Evolutionary conservation across 2,329 filamentous ascomycete genomes (phyloP), one percentile per base, ranked within the genome.

Genomic region (Trichophyton schoenleinii): DNA sequence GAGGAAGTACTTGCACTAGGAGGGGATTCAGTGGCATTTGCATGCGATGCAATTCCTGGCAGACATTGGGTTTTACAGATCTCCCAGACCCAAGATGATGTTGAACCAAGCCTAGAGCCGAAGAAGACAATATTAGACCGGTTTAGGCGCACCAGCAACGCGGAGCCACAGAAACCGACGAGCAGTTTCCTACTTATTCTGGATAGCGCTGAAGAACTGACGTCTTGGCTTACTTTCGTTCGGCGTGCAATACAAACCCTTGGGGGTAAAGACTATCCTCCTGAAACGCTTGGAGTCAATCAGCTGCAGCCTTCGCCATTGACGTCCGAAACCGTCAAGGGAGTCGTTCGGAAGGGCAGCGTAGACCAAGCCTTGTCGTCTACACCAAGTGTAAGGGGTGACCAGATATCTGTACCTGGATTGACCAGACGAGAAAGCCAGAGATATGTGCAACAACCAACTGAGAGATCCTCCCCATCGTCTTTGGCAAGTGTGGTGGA

Each of bases 51-150:
- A 6, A 77, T 80, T 62, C 76, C 77, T 0, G 78, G 78, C 2
- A 77, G 74, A 62, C 78, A 77, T 61, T 79, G 74, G 73, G 77
- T 79, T 3, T 65, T 80, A 46, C 77, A 78, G 61, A 69, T 80
- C 11, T 77, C 75, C 11, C 72, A 76, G 41, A 71, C 70, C 2
- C 66, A 70, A 3, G 65, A 68, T 38, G 58, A 48, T 18, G 70
- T 72, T 53, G 69, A 66, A 22, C 57, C 55, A 3, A 60, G 52
- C 25, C 63, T 68, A 3, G 73, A 75, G 41, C 63, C 67, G 3
- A 67, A 71, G 3, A 74, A 72, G 59, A 68, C 70, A 25, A 68
- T 74, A 13, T 68, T 77, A 41, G 74, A 72, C 20, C 74, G 73
- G 20, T 70, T 79, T 64, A 72, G 73, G 3, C 71, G 77, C 31